Base-by-base conservation (phyloP, 1,139 yeast species). In the Yamadazyma sp. region DNA sequence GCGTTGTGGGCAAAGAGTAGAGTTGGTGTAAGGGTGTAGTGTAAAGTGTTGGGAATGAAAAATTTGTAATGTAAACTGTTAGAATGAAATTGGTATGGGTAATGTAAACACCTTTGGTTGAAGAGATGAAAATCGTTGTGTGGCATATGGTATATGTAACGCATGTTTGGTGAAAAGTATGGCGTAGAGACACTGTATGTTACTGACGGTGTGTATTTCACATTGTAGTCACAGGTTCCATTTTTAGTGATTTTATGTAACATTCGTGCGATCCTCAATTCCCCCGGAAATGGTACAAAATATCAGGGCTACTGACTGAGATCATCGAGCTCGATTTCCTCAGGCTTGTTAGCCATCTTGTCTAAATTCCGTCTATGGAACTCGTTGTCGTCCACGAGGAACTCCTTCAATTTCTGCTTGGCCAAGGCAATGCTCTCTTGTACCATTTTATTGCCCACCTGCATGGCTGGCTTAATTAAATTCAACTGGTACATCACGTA, bases 391-490 rank as follows among this genome's bases (percentile, higher is more conserved):
- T 69, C 75, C 34, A 67, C 44, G 15, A 78, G 54, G 31, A 76
- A 53, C 43, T 76, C 81, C 42, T 68, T 72, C 42, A 86, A 59
- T 54, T 79, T 82, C 38, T 69, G 76, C 57, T 83, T 85, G 17
- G 72, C 78, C 24, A 82, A 70, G 2, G 61, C 67, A 34, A 77
- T 61, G 0, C 81, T 68, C 52, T 85, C 88, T 31, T 75, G 78
- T 7, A 75, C 39, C 61, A 83, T 72, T 27, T 83, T 75, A 43
- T 75, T 72, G 2, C 67, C 72, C 12, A 88, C 84, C 22, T 73
- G 65, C 36, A 80, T 53, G 10, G 90, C 80, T 1, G 96, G 96
- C 6, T 83, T 84, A 65, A 90, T 76, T 59, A 90, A 64, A 49
- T 84, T 84, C 59, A 84, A 70, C 37, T 76, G 74, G 56, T 86